Evolutionary conservation across 139 green algal genomes (phyloP), one percentile per base, ranked within the genome.

Genomic region (Tetraselmis striata): DNA sequence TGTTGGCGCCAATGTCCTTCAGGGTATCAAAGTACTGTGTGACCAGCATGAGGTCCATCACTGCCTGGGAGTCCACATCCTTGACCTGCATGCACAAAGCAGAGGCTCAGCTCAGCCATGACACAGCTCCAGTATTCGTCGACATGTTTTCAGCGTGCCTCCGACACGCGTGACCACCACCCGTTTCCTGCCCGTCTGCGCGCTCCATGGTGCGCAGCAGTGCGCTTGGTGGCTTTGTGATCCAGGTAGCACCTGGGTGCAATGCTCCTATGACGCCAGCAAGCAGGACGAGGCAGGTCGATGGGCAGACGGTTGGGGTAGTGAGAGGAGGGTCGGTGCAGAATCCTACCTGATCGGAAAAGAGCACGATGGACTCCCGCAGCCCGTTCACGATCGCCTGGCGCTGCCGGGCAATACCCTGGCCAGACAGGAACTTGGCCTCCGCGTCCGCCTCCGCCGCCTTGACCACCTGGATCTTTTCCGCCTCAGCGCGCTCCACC

Each of bases 1-100:
- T 83, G 77, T 75, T 77, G 1, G 77, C 76, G 27, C 93, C 93
- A 0, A 96, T 81, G 59, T 94, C 92, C 79, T 91, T 92, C 75
- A 99, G 87, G 75, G 89, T 96, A 91, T 99, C 96, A 82, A 98
- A 98, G 89, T 98, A 98, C 83, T 97, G 94, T 2, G 92, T 93
- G 27, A 94, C 79, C 81, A 98, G 83, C 93, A 98, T 95, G 82
- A 98, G 88, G 81, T 95, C 89, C 80, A 98, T 90, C 0, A 98
- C 94, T 29, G 87, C 80, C 28, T 59, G n/a, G 2, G 59, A 30
- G 74, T 83, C 59, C 59, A 80, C 77, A n/a, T 58, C 32, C 24
- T 30, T 85, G 31, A 83, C 80, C 45, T 67, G 45, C 45, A 67
- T 67, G n/a, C n/a, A n/a, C n/a, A n/a, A n/a, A n/a, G n/a, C n/a